Evolutionary conservation across 73 alveolate genomes (phyloP).

Genomic region (Halteria grandinella): DNA sequence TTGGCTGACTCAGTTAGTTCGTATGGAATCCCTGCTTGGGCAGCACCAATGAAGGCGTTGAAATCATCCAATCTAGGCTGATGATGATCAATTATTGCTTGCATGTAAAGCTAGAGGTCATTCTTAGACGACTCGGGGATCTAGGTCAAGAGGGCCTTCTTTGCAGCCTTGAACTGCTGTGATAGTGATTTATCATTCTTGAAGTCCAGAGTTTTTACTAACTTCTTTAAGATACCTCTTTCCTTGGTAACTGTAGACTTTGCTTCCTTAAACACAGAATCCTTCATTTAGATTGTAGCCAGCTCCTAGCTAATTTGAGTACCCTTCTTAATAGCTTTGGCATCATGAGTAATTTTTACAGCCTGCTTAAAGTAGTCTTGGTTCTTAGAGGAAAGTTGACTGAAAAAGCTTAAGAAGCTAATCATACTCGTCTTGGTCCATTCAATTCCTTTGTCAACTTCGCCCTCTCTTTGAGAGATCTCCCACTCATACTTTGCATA

Average conservation of each 20-base stretch:
- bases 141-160: not conserved
- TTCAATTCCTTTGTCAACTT: not conserved
- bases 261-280: constrained; percentile 22
- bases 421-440: not conserved
- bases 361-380: not conserved
- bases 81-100: not conserved
- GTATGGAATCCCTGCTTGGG: not conserved
- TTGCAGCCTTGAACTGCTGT: not conserved
- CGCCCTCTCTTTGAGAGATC: not conserved
- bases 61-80: not conserved
- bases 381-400: not conserved
- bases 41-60: not conserved
- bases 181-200: constrained; percentile 24
- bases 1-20: not conserved
- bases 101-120: not conserved
- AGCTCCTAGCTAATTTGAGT: constrained; percentile 6
- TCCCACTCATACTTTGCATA: constrained; percentile 18
- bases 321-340: not conserved
- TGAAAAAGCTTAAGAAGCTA: constrained; percentile 9
- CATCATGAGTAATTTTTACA: not conserved
- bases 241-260: constrained; percentile 13
- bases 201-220: not conserved
- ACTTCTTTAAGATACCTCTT: not conserved
- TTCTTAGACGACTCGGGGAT: not conserved
- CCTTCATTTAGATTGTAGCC: constrained; percentile 8